Conservation (phyloP, 805 yeast species). For the Candida berthetii region DNA sequence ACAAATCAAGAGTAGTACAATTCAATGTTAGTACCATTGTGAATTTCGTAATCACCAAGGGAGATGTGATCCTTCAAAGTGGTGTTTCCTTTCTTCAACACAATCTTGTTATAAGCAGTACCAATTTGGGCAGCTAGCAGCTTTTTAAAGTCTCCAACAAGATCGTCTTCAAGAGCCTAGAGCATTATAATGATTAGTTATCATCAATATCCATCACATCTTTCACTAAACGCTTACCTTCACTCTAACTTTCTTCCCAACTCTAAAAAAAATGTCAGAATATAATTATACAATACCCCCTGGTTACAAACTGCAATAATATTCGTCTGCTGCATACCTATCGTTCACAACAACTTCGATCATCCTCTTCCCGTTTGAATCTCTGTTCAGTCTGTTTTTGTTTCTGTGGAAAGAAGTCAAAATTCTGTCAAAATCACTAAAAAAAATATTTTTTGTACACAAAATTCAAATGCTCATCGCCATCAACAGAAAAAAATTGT, state of each 20-base stretch:
- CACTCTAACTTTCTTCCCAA: slow-evolving; percentile 84
- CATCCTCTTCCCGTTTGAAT: slow-evolving; percentile 29
- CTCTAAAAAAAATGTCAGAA: slow-evolving; percentile 32
- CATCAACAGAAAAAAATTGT: not conserved
- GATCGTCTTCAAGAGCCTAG: slow-evolving; percentile 71
- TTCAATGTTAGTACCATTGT: slow-evolving; percentile 83
- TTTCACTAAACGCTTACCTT: slow-evolving; percentile 30
- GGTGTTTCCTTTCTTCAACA: slow-evolving; percentile 80
- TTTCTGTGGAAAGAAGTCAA: not conserved
- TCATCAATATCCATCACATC: not conserved
- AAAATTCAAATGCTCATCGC: not conserved
- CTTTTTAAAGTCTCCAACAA: slow-evolving; percentile 86
- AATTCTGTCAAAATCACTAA: not conserved
- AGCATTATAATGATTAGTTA: slow-evolving; percentile 2
- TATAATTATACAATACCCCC: no score
- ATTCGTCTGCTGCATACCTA: slow-evolving; percentile 41
- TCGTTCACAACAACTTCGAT: slow-evolving; percentile 72
- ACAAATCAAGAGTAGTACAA: slow-evolving; percentile 56
- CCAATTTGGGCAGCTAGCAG: slow-evolving; percentile 81
- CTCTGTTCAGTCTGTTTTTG: no score
- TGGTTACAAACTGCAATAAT: no score
- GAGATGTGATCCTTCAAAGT: slow-evolving; percentile 85
- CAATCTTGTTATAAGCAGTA: slow-evolving; percentile 52
- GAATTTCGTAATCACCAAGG: slow-evolving; percentile 91
- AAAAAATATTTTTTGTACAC: not conserved